Evolutionary conservation across 2,329 filamentous ascomycete species (phyloP).

Genomic region (Talaromyces sp.): DNA sequence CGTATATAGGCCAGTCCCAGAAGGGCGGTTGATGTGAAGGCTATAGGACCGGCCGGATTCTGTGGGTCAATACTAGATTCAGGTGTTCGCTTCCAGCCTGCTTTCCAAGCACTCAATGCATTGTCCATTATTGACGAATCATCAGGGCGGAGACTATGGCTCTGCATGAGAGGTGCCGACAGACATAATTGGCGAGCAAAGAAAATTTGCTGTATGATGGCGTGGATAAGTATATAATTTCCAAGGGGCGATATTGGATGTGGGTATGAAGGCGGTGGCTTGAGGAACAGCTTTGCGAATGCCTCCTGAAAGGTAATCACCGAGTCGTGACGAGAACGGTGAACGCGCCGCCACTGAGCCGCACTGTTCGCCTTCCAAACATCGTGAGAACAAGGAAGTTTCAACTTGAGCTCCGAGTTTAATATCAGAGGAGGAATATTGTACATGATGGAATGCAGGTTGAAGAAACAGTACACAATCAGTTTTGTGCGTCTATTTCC

Average conservation of each 20-base stretch:
- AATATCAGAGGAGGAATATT: constrained; percentile 54
- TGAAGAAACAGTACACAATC: constrained; percentile 53
- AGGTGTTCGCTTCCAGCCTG: constrained; percentile 47
- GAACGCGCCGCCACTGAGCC: constrained; percentile 42
- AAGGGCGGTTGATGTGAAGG: constrained; percentile 47
- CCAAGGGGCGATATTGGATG: constrained; percentile 44
- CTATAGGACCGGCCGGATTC: constrained; percentile 48
- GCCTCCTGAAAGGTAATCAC: constrained; percentile 40
- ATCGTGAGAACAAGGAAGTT: constrained; percentile 49
- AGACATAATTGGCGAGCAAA: constrained; percentile 45
- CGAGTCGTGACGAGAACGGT: constrained; percentile 26
- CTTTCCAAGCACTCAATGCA: constrained; percentile 47
- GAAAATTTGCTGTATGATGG: constrained; percentile 50
- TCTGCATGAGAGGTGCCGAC: constrained; percentile 37
- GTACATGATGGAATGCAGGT: constrained; percentile 57
- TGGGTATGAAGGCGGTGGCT: constrained; percentile 28
- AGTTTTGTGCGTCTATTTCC: constrained; percentile 50
- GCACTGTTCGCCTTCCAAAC: constrained; percentile 51
- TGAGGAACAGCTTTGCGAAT: constrained; percentile 39
- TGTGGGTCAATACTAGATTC: constrained; percentile 51
- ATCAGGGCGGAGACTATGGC: constrained; percentile 38
- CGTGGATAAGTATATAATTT: constrained; percentile 51
- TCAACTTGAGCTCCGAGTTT: constrained; percentile 49
- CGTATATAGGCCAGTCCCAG: constrained; percentile 44
- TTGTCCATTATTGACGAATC: constrained; percentile 41